phyloP scores from a whole-genome alignment of 73 alveolate genomes.

The Paramecium pentaurelia region DNA sequence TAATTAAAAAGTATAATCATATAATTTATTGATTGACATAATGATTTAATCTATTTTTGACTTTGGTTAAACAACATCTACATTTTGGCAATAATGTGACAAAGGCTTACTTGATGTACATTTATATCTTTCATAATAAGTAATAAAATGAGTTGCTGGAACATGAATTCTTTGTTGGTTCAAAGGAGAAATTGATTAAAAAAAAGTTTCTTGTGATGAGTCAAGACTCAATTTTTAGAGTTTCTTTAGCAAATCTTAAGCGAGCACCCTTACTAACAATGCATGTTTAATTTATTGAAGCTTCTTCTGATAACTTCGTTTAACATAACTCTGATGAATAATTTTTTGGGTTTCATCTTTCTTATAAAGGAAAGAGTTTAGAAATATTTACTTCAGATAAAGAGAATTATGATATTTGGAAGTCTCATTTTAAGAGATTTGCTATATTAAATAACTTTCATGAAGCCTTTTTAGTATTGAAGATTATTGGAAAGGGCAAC shows the following conservation, averaged over 20 bases:
- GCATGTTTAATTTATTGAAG: slow-evolving; percentile 15
- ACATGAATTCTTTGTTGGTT: not conserved
- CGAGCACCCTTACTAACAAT: slow-evolving; percentile 4
- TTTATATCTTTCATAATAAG: not conserved
- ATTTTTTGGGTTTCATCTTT: slow-evolving; percentile 44
- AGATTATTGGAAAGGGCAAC: slow-evolving; percentile 67
- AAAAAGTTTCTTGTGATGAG: not conserved
- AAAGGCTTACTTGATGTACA: slow-evolving; percentile 2
- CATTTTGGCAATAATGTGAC: not conserved
- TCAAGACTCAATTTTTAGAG: not conserved
- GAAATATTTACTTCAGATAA: slow-evolving; percentile 49
- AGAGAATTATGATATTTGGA: slow-evolving; percentile 27
- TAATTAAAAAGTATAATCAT: not conserved
- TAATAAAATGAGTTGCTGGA: not conserved
- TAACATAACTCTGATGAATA: not conserved
- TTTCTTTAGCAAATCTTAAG: not conserved
- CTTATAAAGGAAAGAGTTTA: not conserved
- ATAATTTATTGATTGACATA: not conserved
- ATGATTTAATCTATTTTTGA: slow-evolving; percentile 5
- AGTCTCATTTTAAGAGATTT: not conserved
- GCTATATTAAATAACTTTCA: not conserved
- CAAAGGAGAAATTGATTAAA: not conserved
- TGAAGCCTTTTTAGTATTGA: not conserved
- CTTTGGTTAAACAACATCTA: not conserved
- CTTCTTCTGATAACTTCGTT: not conserved